These are phyloP conservation scores for Sporothrix protearum DNA, from an alignment of 2,329 filamentous ascomycete genomes.

Conservation along the genomic window DNA sequence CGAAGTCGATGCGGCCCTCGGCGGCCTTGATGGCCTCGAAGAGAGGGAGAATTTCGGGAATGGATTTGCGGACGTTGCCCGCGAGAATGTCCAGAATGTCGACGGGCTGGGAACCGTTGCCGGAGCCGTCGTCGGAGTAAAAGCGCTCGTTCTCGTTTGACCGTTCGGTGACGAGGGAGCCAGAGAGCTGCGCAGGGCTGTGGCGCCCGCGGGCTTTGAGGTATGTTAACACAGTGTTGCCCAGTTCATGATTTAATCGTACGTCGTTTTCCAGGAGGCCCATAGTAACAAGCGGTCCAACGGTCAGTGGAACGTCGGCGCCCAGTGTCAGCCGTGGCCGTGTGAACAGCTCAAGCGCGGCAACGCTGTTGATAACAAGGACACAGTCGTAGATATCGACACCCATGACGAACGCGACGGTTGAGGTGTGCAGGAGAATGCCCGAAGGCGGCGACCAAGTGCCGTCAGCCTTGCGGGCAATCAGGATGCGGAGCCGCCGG, in stretches of 20 bases:
- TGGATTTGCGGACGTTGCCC: conserved; percentile 52
- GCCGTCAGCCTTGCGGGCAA: conserved; percentile 79
- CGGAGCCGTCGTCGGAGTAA: conserved; percentile 40
- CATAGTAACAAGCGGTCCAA: conserved; percentile 56
- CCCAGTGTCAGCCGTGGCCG: conserved; percentile 69
- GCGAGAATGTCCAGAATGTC: conserved; percentile 56
- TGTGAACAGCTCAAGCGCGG: conserved; percentile 80
- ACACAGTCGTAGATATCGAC: conserved; percentile 97
- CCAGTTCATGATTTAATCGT: conserved; percentile 45
- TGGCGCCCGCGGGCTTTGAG: conserved; percentile 56
- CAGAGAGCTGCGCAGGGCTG: conserved; percentile 53
- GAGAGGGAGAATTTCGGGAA: conserved; percentile 56
- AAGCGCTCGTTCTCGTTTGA: conserved; percentile 59
- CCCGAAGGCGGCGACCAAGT: conserved; percentile 69
- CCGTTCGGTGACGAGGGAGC: conserved; percentile 55
- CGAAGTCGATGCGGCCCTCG: conserved; percentile 75
- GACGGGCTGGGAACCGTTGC: conserved; percentile 33
- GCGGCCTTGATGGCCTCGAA: conserved; percentile 84
- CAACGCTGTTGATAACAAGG: conserved; percentile 82
- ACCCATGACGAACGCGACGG: conserved; percentile 82
- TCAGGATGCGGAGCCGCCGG: conserved; percentile 81
- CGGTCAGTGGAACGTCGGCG: conserved; percentile 29
- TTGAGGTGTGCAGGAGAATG: conserved; percentile 84
- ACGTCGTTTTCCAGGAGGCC: conserved; percentile 52
- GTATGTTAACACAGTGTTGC: conserved; percentile 56